Percentiles rank a stretch among this genome's conserved stretches.
Conservation (phyloP, 352 stramenopile genomes). For the Globisporangium recalcitrans region DNA sequence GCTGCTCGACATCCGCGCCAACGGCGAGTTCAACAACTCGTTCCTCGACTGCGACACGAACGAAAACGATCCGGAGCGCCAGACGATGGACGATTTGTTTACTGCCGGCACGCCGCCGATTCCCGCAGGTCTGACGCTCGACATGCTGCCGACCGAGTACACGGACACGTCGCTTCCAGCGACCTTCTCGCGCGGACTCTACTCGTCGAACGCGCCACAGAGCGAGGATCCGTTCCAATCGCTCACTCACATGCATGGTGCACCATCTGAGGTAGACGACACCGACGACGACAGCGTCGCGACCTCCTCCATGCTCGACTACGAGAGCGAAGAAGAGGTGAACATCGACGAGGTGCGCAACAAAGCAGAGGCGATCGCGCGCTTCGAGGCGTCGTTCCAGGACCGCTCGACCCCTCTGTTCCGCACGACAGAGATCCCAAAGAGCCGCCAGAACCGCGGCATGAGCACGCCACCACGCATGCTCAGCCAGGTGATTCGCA, state of each 20-base stretch:
- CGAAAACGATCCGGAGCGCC: conserved; percentile 30
- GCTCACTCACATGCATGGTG: conserved; percentile 18
- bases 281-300: conserved; percentile 25
- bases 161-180: conserved; percentile 36
- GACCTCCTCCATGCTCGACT: conserved; percentile 30
- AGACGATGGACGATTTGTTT: conserved; percentile 43
- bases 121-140: conserved; percentile 36
- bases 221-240: conserved; percentile 5
- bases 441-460: conserved; percentile 34
- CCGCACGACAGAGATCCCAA: conserved; percentile 28
- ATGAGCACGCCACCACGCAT: conserved; percentile 49
- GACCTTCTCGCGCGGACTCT: conserved; percentile 8
- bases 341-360: conserved; percentile 35
- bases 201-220: conserved; percentile 5
- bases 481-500: conserved; percentile 27
- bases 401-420: conserved; percentile 22
- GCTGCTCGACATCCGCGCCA: conserved; percentile 23
- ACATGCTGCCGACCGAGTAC: conserved; percentile 39
- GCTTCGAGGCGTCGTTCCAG: conserved; percentile 39
- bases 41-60: conserved; percentile 55
- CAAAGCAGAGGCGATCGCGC: conserved; percentile 23
- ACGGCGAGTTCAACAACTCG: conserved; percentile 30
- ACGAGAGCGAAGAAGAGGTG: conserved; percentile 25
- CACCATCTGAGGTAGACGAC: conserved; percentile 22
- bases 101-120: conserved; percentile 45